Evolutionary conservation across 306 rosid species (phyloP), one percentile per base, ranked within the genome.

Genomic region (Casuarina cunninghamiana): DNA sequence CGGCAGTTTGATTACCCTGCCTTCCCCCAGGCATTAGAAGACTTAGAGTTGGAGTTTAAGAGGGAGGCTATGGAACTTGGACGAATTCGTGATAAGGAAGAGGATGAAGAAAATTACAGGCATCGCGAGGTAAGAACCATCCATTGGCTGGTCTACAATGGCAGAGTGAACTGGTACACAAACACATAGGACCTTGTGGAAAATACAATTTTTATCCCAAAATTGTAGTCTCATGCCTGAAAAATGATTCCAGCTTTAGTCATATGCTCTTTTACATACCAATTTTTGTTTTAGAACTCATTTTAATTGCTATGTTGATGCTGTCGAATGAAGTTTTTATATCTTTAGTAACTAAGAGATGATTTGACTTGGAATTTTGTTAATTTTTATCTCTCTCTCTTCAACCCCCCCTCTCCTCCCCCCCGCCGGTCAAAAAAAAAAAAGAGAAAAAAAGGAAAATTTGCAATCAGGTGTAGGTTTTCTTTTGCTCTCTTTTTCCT

Each of bases 51-150:
- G 88, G 96, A 90, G 84, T 90, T 87, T 86, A 90, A 90, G 87
- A 86, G 84, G 53, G 97, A 93, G 83, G 96, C 93, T 26, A 68
- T 65, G 62, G 98, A 91, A 91, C 91, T 96, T 65, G 90, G 73
- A 80, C 90, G 84, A 83, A 84, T 85, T 44, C 89, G 93, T 68
- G 96, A 96, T 85, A 90, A 89, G 77, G 99, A 93, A 86, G 99
- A 91, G 87, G 98, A 93, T 86, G 97, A 93, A 80, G 99, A 96
- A 84, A 93, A 89, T 80, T 85, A 85, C 77, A 91, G 82, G 89
- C 97, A 96, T 84, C 96, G 98, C 49, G 98, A 93, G 99, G 99
- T 96, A 89, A 80, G 86, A 53, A 68, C 55, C 71, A 35, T 73
- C 43, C 9, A 60, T 74, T 26, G 49, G 35, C 39, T 71, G 73